Evolutionary conservation across 2,329 filamentous ascomycete species (phyloP), one percentile per base, ranked within the genome.

Genomic region (Sporothrix humicola): DNA sequence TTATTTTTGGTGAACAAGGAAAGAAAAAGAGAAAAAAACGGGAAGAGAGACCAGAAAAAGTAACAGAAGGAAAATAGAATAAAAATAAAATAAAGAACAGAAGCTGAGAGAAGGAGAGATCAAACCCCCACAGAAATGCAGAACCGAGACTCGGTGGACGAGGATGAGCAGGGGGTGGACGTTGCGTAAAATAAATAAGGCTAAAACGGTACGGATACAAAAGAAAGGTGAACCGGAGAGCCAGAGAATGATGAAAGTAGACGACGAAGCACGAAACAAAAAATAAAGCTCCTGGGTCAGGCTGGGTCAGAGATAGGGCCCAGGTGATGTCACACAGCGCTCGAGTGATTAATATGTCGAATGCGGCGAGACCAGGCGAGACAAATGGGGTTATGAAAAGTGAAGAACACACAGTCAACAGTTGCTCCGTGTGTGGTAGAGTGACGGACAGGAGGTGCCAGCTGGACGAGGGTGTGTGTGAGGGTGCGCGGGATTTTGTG

Each of bases 401-500:
- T 26, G 9, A 56, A 12, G 61, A 17, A 20, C 23, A 48, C 61
- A 66, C n/a, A 26, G 15, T 20, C 20, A 26, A 66, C n/a, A 26
- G 15, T 20, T 23, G 10, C 52, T 26, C 52, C 52, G 52, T 56
- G 31, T 17, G 31, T 63, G 31, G 37, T 63, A 37, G 5, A 52
- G 23, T 37, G 20, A 37, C 31, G 31, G 5, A 31, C 31, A 68
- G 65, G 65, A 68, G 65, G 65, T 68, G 23, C 44, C 23, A 66
- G 20, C 15, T n/a, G 46, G 66, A 54, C 66, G 66, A 56, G 66
- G 66, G 66, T 69, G 66, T 69, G 66, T 68, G 23, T 54, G 66
- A 69, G 66, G 48, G 46, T 68, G 48, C 26, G 66, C 54, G 66
- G 66, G 66, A 69, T 69, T 69, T 69, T 69, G 20, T 37, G 46